Base-by-base conservation (phyloP, 768 basidiomycete genomes). In the Ramaria rubella region DNA sequence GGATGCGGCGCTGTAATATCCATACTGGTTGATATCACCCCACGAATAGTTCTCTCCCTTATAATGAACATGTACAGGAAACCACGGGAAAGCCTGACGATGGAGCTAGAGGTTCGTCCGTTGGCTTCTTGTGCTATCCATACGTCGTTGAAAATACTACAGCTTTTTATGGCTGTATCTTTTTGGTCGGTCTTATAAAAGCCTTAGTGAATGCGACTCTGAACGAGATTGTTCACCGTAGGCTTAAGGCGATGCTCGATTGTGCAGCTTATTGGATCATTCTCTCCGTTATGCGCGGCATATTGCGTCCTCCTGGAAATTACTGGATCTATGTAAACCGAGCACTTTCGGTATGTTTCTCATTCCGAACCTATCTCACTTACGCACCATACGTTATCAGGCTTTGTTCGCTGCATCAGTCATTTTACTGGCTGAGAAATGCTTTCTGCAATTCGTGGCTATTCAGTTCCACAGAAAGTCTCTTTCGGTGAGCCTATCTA, bases 391-490 rank as follows among this genome's bases (percentile, higher is more conserved):
- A 11, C 24, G 9, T 24, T 21, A 27, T 14, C 42, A 78, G 72
- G 77, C 75, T 31, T 62, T 81, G 38, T 81, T 81, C 60, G 65
- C 76, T 11, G 67, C 72, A 0, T 63, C 68, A 0, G 52, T 79
- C 30, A 70, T 81, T 45, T 64, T 81, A 1, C 72, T 81, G 12
- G 73, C 67, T 27, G 80, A 82, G 65, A 82, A 81, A 66, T 67
- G 86, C 34, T 82, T 86, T 67, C 68, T 91, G 30, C 86, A 83
- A 62, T 82, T 83, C 58, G 81, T 90, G 44, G 87, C 89, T 27
- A 89, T 89, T 70, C 86, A 81, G 61, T 91, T 90, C 66, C 87
- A 90, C 66, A 77, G 81, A 60, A 85, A 80, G 55, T 86, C 87
- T 1, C 78, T 90, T 21, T 81, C 85, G 9, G 52, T 54, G 43